These are phyloP conservation scores for Tanacetum coccineum DNA, from an alignment of 129 eudicot genomes.

Conservation along the genomic window DNA sequence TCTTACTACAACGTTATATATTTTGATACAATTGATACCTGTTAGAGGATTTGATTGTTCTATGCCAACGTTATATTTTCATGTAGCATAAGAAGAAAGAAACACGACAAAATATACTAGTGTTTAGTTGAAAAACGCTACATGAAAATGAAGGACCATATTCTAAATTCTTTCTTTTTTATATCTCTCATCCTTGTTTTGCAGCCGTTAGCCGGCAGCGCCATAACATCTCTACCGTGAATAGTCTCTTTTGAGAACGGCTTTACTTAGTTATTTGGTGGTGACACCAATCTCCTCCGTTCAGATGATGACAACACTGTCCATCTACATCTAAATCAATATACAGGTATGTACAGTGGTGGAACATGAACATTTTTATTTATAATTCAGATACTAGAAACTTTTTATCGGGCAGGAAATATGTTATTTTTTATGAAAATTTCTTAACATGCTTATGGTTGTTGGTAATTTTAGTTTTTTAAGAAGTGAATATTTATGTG, in stretches of 20 bases:
- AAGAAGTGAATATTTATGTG: no score
- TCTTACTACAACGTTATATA: no score
- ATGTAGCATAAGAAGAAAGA: no score
- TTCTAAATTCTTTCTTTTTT: conserved; percentile 13
- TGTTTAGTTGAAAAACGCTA: conserved; percentile 24
- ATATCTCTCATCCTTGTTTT: conserved; percentile 23
- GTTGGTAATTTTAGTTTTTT: no score
- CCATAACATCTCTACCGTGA: conserved; percentile 6
- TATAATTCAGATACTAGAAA: no score
- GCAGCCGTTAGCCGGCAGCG: conserved; percentile 22
- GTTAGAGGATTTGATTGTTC: no score
- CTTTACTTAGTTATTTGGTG: conserved; percentile 66
- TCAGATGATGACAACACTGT: conserved; percentile 49
- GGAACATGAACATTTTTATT: no score
- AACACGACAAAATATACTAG: background rate
- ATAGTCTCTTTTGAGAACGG: conserved; percentile 54
- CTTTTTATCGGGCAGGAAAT: no score
- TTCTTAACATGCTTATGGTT: no score
- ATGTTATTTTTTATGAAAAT: no score
- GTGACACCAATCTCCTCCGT: conserved; percentile 49
- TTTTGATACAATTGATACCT: no score
- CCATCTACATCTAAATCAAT: conserved; percentile 71
- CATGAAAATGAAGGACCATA: conserved; percentile 20
- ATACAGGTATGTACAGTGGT: conserved; percentile 49
- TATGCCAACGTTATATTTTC: no score